phyloP scores from a whole-genome alignment of 495 filamentous ascomycete genomes.

The Penicillium alfredii region DNA sequence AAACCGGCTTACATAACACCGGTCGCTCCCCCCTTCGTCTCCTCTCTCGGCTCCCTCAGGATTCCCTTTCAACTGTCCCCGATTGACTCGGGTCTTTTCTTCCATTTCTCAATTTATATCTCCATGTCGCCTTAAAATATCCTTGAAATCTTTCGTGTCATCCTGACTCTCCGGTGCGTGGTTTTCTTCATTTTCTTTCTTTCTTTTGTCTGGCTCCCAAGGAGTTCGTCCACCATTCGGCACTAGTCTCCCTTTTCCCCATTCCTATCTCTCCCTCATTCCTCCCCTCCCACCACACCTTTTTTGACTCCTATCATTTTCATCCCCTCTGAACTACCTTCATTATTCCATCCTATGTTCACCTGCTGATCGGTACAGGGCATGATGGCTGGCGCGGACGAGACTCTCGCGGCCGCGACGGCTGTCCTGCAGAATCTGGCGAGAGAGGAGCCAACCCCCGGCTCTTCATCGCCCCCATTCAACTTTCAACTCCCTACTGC shows the following conservation, averaged over 20 bases:
- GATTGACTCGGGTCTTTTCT: constrained; percentile 14
- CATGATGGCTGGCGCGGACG: constrained; percentile 54
- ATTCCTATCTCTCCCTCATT: too few species aligned
- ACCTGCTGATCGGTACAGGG: constrained; percentile 28
- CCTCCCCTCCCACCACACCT: constrained; percentile 1
- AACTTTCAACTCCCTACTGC: constrained; percentile 30
- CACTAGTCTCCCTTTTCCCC: constrained; percentile 4
- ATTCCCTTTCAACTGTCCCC: constrained; percentile 16
- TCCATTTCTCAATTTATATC: constrained; percentile 7
- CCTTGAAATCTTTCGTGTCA: constrained; percentile 34
- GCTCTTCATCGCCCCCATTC: constrained; percentile 37
- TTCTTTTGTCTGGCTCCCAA: too few species aligned
- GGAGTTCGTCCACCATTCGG: constrained; percentile 4
- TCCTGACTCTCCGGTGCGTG: constrained; percentile 31
- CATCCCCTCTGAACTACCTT: constrained; percentile 1
- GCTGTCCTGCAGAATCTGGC: constrained; percentile 60
- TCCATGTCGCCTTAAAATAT: constrained; percentile 40
- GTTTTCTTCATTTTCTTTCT: too few species aligned
- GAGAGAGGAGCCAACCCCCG: constrained; percentile 36
- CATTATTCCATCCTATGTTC: constrained; percentile 12
- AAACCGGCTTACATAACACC: constrained; percentile 20
- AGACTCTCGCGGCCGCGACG: constrained; percentile 56
- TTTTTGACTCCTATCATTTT: constrained; percentile 1
- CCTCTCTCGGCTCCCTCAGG: constrained; percentile 8
- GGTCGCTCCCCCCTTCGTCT: constrained; percentile 14